Percentiles rank a stretch among this genome's conserved stretches.
These are phyloP conservation scores for Candida nanaspora DNA, from an alignment of 805 yeast species.

Conservation along the genomic window DNA sequence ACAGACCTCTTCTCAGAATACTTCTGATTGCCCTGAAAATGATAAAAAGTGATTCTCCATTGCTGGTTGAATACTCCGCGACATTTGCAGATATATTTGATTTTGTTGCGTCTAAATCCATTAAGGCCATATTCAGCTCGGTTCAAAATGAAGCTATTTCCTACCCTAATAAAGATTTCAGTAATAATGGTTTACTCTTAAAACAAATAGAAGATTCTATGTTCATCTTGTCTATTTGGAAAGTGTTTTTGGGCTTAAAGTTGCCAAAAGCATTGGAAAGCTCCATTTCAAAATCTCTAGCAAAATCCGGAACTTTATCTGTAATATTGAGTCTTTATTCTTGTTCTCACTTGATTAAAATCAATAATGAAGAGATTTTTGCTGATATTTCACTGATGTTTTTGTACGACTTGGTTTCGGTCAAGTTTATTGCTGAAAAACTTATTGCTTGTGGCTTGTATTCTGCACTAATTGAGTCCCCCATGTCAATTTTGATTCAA, in stretches of 20 bases:
- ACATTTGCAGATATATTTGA: slow-evolving; percentile 53
- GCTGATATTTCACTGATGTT: slow-evolving; percentile 68
- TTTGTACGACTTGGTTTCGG: slow-evolving; percentile 58
- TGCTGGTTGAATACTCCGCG: slow-evolving; percentile 40
- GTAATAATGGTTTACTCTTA: slow-evolving; percentile 28
- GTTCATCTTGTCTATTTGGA: slow-evolving; percentile 56
- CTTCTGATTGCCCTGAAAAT: slow-evolving; percentile 41
- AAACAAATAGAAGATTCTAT: slow-evolving; percentile 59
- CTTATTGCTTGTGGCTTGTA: slow-evolving; percentile 60
- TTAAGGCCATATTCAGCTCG: slow-evolving; percentile 49
- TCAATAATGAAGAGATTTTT: slow-evolving; percentile 57
- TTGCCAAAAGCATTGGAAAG: slow-evolving; percentile 40
- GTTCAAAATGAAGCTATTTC: slow-evolving; percentile 49
- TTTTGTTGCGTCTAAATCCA: slow-evolving; percentile 56
- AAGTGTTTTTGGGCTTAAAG: slow-evolving; percentile 44
- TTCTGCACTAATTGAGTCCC: slow-evolving; percentile 63
- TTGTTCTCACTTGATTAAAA: slow-evolving; percentile 52
- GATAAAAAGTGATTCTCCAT: slow-evolving; percentile 31
- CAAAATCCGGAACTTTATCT: slow-evolving; percentile 53
- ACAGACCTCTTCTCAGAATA: slow-evolving; percentile 57
- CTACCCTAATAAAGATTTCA: slow-evolving; percentile 29
- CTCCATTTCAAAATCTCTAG: slow-evolving; percentile 44
- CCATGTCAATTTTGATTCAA: slow-evolving; percentile 60
- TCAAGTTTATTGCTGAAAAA: slow-evolving; percentile 58
- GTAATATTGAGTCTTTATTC: slow-evolving; percentile 61